Conservation (phyloP, 345 rosid genomes). For the Bretschneidera sinensis region DNA sequence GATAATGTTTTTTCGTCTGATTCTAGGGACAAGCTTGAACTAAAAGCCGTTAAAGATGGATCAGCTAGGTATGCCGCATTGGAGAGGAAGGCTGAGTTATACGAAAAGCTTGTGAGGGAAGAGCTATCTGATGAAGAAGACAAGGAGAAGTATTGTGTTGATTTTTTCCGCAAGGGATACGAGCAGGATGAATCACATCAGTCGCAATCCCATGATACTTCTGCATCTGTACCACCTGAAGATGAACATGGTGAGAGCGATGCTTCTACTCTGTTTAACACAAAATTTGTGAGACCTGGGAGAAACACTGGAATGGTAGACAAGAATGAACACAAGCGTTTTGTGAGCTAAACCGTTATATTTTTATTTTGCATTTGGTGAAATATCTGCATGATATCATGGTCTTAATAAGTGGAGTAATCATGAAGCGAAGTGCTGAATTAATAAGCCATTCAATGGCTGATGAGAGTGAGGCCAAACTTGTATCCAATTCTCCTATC, state of each 20-base stretch:
- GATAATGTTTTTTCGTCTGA: constrained; percentile 9
- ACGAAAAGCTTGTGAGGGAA: constrained; percentile 74
- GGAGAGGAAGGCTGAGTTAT: constrained; percentile 83
- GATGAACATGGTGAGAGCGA: constrained; percentile 33
- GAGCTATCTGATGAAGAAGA: constrained; percentile 90
- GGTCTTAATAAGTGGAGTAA: too few species aligned
- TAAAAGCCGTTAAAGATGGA: constrained; percentile 82
- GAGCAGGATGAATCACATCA: constrained; percentile 38
- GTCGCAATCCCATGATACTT: constrained; percentile 19
- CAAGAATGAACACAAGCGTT: constrained; percentile 68
- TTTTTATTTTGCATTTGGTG: neutral
- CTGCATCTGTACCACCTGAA: constrained; percentile 24
- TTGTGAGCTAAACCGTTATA: constrained; percentile 54
- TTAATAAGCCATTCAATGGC: too few species aligned
- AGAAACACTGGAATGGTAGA: constrained; percentile 50
- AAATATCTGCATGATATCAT: too few species aligned
- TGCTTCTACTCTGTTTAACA: constrained; percentile 36
- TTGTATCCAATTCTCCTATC: too few species aligned
- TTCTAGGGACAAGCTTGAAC: constrained; percentile 84
- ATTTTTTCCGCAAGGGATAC: constrained; percentile 63
- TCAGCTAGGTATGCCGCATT: constrained; percentile 77
- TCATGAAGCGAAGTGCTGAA: too few species aligned
- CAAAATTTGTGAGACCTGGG: constrained; percentile 57
- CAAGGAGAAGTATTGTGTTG: constrained; percentile 85
- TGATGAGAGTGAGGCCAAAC: too few species aligned